phyloP scores from a whole-genome alignment of 108 stramenopile species.

The Nitzschia sp. region DNA sequence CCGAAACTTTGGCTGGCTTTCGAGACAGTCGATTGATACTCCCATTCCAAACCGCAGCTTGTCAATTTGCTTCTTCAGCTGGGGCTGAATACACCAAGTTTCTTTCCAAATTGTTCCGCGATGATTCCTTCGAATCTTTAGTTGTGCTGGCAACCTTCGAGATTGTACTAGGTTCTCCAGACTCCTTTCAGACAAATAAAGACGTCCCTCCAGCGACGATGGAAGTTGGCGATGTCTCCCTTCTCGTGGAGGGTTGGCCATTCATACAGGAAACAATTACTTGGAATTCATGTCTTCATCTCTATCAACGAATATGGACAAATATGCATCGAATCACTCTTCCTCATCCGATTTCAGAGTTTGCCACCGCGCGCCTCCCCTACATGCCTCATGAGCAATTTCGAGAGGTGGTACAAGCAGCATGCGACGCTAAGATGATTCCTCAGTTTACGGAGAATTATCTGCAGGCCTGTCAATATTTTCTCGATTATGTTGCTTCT shows the following conservation, averaged over 20 bases:
- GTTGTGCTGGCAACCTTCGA: slow-evolving; percentile 11
- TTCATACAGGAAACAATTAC: slow-evolving; percentile 22
- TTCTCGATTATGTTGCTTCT: slow-evolving; percentile 28
- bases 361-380: slow-evolving; percentile 18
- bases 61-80: not conserved
- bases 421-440: not conserved
- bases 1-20: not conserved
- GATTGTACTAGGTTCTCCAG: not conserved
- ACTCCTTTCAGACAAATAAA: not conserved
- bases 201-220: not conserved
- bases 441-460: slow-evolving; percentile 8
- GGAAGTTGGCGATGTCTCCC: not conserved
- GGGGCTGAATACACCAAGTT: slow-evolving; percentile 1
- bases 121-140: slow-evolving; percentile 14
- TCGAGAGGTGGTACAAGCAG: not conserved
- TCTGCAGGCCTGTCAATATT: slow-evolving; percentile 24
- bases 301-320: slow-evolving; percentile 18
- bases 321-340: slow-evolving; percentile 25
- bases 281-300: slow-evolving; percentile 16
- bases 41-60: not conserved
- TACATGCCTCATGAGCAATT: slow-evolving; percentile 2
- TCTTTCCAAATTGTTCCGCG: not conserved
- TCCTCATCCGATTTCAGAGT: slow-evolving; percentile 30
- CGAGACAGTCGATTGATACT: not conserved
- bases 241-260: slow-evolving; percentile 38